Evolutionary conservation across 73 alveolate species (phyloP).

Genomic region (Paramecium pentaurelia): DNA sequence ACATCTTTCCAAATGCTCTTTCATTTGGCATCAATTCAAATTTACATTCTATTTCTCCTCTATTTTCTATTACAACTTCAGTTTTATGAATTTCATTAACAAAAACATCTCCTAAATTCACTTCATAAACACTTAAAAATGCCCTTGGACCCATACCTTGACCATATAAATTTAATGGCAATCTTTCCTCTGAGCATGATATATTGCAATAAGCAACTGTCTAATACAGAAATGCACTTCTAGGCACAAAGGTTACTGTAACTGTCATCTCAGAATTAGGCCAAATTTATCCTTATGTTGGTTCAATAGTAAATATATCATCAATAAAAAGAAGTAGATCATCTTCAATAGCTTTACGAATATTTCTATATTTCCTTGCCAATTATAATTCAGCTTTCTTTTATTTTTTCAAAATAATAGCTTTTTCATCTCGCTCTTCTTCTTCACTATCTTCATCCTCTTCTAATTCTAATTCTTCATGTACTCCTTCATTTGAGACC

Average conservation of each 20-base stretch:
- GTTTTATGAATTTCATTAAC: slow-evolving; percentile 83
- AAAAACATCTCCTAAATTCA: slow-evolving; percentile 94
- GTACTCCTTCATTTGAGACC: slow-evolving; percentile 69
- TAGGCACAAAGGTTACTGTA: slow-evolving; percentile 95
- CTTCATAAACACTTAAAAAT: slow-evolving; percentile 74
- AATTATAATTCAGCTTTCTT: slow-evolving; percentile 56
- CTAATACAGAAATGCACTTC: slow-evolving; percentile 94
- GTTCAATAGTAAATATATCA: slow-evolving; percentile 98
- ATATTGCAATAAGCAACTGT: slow-evolving; percentile 95
- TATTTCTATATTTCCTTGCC: slow-evolving; percentile 81
- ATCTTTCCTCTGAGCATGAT: slow-evolving; percentile 98
- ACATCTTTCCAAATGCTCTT: slow-evolving; percentile 63
- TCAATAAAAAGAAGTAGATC: slow-evolving; percentile 99
- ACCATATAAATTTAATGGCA: slow-evolving; percentile 97
- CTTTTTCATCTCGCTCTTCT: slow-evolving; percentile 84
- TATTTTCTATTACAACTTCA: slow-evolving; percentile 80
- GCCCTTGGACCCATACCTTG: slow-evolving; percentile 99
- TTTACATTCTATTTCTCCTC: slow-evolving; percentile 78
- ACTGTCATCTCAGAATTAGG: slow-evolving; percentile 98
- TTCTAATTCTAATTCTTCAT: slow-evolving; percentile 70
- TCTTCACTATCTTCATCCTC: slow-evolving; percentile 78
- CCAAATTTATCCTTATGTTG: slow-evolving; percentile 99
- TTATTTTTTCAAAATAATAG: slow-evolving; percentile 49
- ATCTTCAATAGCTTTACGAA: slow-evolving; percentile 95
- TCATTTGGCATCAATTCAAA: slow-evolving; percentile 58